Evolutionary conservation across 352 stramenopile genomes (phyloP).

Genomic region (Pythium volutum): DNA sequence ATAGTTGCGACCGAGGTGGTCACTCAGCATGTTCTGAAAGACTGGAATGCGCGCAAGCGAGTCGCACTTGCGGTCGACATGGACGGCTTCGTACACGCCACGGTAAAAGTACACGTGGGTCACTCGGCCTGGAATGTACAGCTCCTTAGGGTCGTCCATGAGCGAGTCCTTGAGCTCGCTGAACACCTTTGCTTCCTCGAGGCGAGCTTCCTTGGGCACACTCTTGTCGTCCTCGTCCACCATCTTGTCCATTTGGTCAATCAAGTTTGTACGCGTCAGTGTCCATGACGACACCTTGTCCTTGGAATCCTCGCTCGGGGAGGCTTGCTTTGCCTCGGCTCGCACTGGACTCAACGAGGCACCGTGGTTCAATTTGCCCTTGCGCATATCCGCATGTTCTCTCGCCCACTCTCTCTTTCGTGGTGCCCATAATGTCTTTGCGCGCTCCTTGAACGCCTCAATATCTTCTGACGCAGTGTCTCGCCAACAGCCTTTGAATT

Average conservation of each 20-base stretch:
- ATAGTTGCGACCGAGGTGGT: slow-evolving; percentile 82
- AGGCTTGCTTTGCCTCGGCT: slow-evolving; percentile 15
- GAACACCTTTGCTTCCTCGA: slow-evolving; percentile 56
- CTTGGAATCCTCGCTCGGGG: slow-evolving; percentile 12
- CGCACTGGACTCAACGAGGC: slow-evolving; percentile 9
- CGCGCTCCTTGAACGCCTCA: slow-evolving; percentile 76
- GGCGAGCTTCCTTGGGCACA: slow-evolving; percentile 30
- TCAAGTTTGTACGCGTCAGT: slow-evolving; percentile 70
- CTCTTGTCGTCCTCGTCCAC: slow-evolving; percentile 32
- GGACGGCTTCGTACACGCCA: slow-evolving; percentile 77
- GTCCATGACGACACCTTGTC: slow-evolving; percentile 60
- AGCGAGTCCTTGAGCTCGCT: slow-evolving; percentile 47
- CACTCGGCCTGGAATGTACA: slow-evolving; percentile 73
- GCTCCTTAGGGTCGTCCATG: slow-evolving; percentile 67
- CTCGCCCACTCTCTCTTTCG: slow-evolving; percentile 80
- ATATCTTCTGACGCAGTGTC: slow-evolving; percentile 79
- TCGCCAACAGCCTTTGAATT: slow-evolving; percentile 80
- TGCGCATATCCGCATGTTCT: slow-evolving; percentile 51
- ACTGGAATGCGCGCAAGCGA: slow-evolving; percentile 75
- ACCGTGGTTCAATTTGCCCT: slow-evolving; percentile 17
- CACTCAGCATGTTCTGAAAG: slow-evolving; percentile 84
- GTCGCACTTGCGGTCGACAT: slow-evolving; percentile 73
- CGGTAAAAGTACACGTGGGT: slow-evolving; percentile 81
- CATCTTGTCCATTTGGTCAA: slow-evolving; percentile 67
- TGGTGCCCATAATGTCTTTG: slow-evolving; percentile 79